Conservation (phyloP, 768 basidiomycete genomes). For the Lactifluus rugatus region DNA sequence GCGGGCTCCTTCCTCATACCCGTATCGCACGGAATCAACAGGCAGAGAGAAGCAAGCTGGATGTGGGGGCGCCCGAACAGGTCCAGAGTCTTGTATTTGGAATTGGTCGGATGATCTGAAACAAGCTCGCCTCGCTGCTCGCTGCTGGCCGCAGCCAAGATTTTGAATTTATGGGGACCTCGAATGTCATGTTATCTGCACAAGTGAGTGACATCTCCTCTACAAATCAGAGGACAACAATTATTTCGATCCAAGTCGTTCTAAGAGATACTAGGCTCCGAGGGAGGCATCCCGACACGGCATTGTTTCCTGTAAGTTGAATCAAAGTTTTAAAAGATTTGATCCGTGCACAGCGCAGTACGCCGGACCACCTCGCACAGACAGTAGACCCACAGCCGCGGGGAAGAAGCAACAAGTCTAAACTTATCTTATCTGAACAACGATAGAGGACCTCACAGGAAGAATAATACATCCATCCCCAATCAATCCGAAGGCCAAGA, state of each 20-base stretch:
- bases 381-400: neutral
- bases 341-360: too few species aligned
- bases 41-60: too few species aligned
- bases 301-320: neutral
- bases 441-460: too few species aligned
- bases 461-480: neutral
- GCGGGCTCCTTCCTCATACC: too few species aligned
- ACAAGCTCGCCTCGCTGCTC: neutral
- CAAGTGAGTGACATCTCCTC: too few species aligned
- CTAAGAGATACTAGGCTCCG: neutral
- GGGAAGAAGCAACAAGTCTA: neutral
- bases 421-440: neutral
- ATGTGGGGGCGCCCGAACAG: too few species aligned
- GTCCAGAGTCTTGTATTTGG: too few species aligned
- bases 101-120: too few species aligned
- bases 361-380: neutral
- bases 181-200: too few species aligned
- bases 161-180: neutral
- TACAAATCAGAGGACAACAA: neutral
- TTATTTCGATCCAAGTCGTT: neutral
- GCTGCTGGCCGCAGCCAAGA: neutral
- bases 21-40: too few species aligned
- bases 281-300: neutral
- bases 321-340: neutral
- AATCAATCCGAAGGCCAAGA: too few species aligned